Percentiles rank a stretch among this genome's conserved stretches.
Evolutionary conservation across 2,329 filamentous ascomycete species (phyloP).

Genomic region (Neonectria neomacrospora): DNA sequence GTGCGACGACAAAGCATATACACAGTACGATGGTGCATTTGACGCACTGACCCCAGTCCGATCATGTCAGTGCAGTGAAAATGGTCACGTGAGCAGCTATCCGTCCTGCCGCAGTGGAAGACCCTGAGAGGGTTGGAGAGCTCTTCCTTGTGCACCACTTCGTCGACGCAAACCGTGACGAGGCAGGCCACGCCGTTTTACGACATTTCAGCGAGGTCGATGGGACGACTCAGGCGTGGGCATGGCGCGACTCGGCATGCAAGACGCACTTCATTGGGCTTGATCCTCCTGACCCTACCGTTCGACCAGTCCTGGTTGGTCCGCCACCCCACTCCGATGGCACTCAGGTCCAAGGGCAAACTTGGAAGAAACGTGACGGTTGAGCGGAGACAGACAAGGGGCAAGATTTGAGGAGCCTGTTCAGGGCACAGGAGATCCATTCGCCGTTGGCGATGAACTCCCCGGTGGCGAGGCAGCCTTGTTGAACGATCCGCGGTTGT

Average conservation of each 20-base stretch:
- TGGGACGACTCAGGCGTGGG: constrained; percentile 15
- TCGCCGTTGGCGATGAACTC: constrained; percentile 20
- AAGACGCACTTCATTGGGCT: constrained; percentile 15
- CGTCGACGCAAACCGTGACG: constrained; percentile 13
- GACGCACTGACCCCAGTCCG: not conserved
- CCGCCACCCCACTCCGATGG: constrained; percentile 11
- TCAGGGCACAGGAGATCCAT: constrained; percentile 4
- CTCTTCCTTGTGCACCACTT: not conserved
- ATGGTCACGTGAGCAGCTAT: not conserved
- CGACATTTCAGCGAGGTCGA: constrained; percentile 2
- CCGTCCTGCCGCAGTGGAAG: not conserved
- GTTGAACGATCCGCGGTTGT: not conserved
- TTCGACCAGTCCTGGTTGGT: constrained; percentile 1
- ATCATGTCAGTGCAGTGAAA: not conserved
- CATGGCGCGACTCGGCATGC: constrained; percentile 19
- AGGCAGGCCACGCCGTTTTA: constrained; percentile 13
- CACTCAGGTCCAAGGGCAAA: constrained; percentile 11
- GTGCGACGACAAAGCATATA: not conserved
- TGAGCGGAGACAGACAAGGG: constrained; percentile 13
- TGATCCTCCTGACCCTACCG: constrained; percentile 13
- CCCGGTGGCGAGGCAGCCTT: constrained; percentile 17
- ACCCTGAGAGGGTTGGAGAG: not conserved
- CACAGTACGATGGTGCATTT: not conserved
- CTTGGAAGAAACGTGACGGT: constrained; percentile 9
- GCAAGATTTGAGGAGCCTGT: constrained; percentile 5